These are phyloP conservation scores for Antitrichia curtipendula DNA, from an alignment of 225 moss, liverwort and hornwort species.

Conservation along the genomic window DNA sequence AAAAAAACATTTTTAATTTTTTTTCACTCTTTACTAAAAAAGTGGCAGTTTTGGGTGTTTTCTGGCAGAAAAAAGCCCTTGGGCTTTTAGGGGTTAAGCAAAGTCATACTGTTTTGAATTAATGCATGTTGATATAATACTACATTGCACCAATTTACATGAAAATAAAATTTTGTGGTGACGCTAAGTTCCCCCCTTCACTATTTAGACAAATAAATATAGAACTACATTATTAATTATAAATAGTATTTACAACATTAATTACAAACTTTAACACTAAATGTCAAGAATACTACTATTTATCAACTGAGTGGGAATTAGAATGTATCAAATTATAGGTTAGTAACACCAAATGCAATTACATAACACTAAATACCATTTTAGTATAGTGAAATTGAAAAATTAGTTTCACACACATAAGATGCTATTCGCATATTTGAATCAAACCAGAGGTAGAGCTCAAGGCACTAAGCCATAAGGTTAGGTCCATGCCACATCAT, in stretches of 20 bases:
- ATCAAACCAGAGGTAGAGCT: too few relatives aligned
- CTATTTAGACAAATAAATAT: neutral
- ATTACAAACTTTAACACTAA: neutral
- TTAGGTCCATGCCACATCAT: too few relatives aligned
- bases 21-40: too few relatives aligned
- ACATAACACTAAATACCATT: neutral
- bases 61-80: too few relatives aligned
- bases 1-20: too few relatives aligned
- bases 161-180: neutral
- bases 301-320: neutral
- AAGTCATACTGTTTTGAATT: too few relatives aligned
- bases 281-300: rapidly evolving
- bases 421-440: too few relatives aligned
- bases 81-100: too few relatives aligned
- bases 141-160: rapidly evolving
- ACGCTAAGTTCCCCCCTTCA: neutral
- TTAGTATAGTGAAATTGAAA: neutral
- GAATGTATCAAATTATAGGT: rapidly evolving
- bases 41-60: too few relatives aligned
- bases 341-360: neutral
- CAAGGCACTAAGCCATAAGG: too few relatives aligned
- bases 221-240: neutral
- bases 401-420: neutral
- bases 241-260: neutral
- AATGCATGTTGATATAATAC: neutral